These are phyloP conservation scores for Chrysanthemum seticuspe DNA, from an alignment of 129 eudicot species.

Conservation along the genomic window DNA sequence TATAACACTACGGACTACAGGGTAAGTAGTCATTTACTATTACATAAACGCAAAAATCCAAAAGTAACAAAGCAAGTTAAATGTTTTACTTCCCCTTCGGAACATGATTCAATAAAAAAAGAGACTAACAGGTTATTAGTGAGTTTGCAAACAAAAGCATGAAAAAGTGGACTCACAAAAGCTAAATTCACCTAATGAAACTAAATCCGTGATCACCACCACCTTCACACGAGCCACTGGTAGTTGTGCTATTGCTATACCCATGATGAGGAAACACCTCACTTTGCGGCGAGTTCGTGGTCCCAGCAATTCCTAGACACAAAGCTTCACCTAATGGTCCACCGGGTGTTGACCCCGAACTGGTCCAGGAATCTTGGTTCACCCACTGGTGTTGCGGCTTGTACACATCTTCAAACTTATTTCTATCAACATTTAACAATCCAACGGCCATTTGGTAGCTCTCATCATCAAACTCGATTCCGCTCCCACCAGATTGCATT, in stretches of 20 bases:
- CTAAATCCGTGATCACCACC: constrained; percentile 21
- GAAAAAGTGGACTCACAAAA: background rate
- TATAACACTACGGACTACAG: background rate
- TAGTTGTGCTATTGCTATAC: constrained; percentile 15
- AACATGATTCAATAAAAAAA: background rate
- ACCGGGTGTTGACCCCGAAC: constrained; percentile 47
- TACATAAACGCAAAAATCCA: background rate
- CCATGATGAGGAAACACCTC: constrained; percentile 37
- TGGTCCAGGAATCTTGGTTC: constrained; percentile 39
- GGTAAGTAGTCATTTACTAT: constrained; percentile 2
- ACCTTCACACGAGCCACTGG: constrained; percentile 33
- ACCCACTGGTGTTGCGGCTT: constrained; percentile 32
- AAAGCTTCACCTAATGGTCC: constrained; percentile 77
- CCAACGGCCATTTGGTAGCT: constrained; percentile 22
- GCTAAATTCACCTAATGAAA: constrained; percentile 29
- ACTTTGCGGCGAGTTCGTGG: background rate
- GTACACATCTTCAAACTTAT: constrained; percentile 14
- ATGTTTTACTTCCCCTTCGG: background rate
- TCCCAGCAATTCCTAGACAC: constrained; percentile 48
- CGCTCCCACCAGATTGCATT: constrained; percentile 41
- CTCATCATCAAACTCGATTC: constrained; percentile 24
- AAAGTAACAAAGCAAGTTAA: constrained; percentile 2
- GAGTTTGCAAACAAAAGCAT: background rate
- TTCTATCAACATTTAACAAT: constrained; percentile 23
- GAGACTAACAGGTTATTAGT: background rate